Conservation (phyloP, 352 stramenopile genomes). For the Phytophthora gonapodyides region DNA sequence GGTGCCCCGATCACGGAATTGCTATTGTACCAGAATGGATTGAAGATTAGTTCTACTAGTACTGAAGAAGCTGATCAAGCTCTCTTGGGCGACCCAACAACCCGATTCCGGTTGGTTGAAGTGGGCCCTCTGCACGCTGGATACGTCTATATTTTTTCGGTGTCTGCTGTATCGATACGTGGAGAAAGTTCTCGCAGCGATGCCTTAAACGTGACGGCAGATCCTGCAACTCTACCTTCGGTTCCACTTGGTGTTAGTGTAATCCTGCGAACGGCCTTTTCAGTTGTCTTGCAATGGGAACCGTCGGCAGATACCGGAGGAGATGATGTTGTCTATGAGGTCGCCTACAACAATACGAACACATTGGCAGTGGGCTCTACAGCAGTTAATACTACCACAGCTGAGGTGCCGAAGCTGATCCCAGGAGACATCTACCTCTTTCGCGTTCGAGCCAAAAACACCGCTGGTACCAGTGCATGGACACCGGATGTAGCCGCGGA, state of each 20-base stretch:
- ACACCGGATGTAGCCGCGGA: constrained; percentile 22
- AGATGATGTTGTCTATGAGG: constrained; percentile 39
- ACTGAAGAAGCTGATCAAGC: constrained; percentile 20
- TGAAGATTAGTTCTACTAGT: constrained; percentile 20
- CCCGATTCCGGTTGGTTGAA: constrained; percentile 23
- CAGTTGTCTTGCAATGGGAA: constrained; percentile 46
- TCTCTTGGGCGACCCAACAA: constrained; percentile 6
- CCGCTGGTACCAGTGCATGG: constrained; percentile 46
- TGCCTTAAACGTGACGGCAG: constrained; percentile 29
- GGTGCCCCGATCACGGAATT: constrained; percentile 40
- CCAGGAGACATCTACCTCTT: constrained; percentile 46
- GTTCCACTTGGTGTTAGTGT: constrained; percentile 41
- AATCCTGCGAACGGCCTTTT: constrained; percentile 27
- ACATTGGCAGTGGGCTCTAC: neutral
- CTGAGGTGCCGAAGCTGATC: constrained; percentile 34
- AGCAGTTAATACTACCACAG: neutral
- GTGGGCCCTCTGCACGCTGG: constrained; percentile 36
- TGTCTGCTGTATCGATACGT: constrained; percentile 32
- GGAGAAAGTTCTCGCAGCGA: constrained; percentile 44
- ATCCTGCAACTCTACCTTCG: constrained; percentile 41
- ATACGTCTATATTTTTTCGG: constrained; percentile 40
- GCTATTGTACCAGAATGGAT: constrained; percentile 50
- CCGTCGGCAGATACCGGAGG: constrained; percentile 48
- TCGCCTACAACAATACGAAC: constrained; percentile 32
- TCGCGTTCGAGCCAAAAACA: constrained; percentile 42